Base-by-base conservation (phyloP, 305 asterid species). In the Solanum hybrid region DNA sequence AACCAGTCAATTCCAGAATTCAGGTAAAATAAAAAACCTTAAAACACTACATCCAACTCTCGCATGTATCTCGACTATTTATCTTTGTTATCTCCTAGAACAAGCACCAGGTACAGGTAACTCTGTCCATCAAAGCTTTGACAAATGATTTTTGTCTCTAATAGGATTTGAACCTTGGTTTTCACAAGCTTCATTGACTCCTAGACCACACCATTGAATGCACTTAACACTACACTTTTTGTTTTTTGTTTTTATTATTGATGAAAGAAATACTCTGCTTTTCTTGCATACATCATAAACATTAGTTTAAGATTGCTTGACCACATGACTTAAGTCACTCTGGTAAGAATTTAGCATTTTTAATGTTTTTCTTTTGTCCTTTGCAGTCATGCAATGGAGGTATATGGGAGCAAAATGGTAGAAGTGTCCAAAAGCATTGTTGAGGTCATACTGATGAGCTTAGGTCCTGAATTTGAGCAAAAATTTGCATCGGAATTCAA, bases 361-460 rank as follows among this genome's bases (percentile, higher is more conserved):
- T 31, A 42, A 16, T 83, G 22, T 87, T 74, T 22, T 74, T 73
- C 5, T 51, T 84, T 24, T 71, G 89, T 81, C 46, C 74, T 87
- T 86, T 86, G 34, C 26, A 95, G 98, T 91, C 92, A 94, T 87
- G 87, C 89, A 74, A 22, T 94, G 87, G 40, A 91, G 89, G 97
- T 93, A 76, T 95, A 94, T 39, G 98, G 98, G 87, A 91, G 92
- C 80, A 95, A 85, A 89, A 94, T 96, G 98, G 90, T 91, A 20
- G 85, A 86, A 40, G 74, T 96, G 84, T 95, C 98, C 14, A 92
- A 90, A 89, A 90, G 69, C 84, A 93, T 95, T 71, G 57, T 93
- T 40, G 94, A 95, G 92, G 92, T 89, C 89, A 85, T 95, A 51
- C 89, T 95, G 42, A 92, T 89, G 92, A 91, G 92, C 91, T 42